Percentiles rank a stretch among this genome's conserved stretches.
These are phyloP conservation scores for Mycena galericulata DNA, from an alignment of 768 basidiomycete species.

Conservation along the genomic window DNA sequence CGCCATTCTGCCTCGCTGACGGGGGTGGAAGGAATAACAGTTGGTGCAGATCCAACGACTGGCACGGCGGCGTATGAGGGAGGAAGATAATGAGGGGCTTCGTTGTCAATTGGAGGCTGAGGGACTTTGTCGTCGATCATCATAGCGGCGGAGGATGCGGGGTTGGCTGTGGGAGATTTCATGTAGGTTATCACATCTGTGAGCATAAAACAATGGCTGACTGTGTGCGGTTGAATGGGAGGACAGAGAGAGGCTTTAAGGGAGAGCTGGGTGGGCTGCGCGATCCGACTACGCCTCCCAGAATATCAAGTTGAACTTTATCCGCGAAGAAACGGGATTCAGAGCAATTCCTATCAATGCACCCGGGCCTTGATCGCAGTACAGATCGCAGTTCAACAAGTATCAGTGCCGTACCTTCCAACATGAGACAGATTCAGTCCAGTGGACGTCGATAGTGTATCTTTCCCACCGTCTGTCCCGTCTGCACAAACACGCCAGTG, in stretches of 20 bases:
- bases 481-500: too few species aligned
- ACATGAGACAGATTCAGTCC: too few species aligned
- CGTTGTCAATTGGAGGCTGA: background rate
- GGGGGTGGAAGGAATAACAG: background rate
- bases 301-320: background rate
- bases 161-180: background rate
- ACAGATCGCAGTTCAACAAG: too few species aligned
- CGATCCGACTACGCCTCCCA: slow-evolving; percentile 1
- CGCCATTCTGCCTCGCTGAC: slow-evolving; percentile 25
- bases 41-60: background rate
- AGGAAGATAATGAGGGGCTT: background rate
- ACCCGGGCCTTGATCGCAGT: too few species aligned
- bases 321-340: slow-evolving; percentile 11
- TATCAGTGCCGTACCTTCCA: too few species aligned
- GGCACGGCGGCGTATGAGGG: background rate
- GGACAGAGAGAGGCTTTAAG: background rate
- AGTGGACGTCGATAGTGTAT: too few species aligned
- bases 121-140: slow-evolving; percentile 10
- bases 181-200: slow-evolving; percentile 25
- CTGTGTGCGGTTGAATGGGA: background rate
- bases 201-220: slow-evolving; percentile 7
- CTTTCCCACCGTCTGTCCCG: too few species aligned
- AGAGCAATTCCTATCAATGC: too few species aligned
- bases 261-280: background rate
- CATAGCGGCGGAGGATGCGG: background rate